Evolutionary conservation across 768 basidiomycete genomes (phyloP), one percentile per base, ranked within the genome.

Genomic region (Tulasnella sp.): DNA sequence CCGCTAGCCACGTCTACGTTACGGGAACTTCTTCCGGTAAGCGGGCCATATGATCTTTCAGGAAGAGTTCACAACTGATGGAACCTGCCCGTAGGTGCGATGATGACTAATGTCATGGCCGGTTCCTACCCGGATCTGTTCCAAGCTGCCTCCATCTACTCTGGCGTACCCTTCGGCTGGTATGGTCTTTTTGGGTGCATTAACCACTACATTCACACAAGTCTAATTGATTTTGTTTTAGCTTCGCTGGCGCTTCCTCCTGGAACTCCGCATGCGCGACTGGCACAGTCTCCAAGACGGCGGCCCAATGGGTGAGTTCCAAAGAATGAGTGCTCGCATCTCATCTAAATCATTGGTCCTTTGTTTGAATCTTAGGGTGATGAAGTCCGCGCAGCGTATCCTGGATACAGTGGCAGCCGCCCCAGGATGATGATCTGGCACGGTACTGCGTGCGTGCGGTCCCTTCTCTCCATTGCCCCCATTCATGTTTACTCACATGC

Each of bases 61-160:
- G 15, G 34, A 38, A 7, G 7, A 7, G 34, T 7, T 38, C 34
- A 38, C 15, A 7, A 7, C 34, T n/a, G n/a, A n/a, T n/a, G n/a
- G n/a, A n/a, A n/a, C 34, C 34, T 15, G 5, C 34, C 15, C 5
- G 15, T 38, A 38, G 34, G 34, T 44, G 74, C 74, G 58, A 82
- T 81, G 80, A 81, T 81, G 80, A 80, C 80, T 58, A 78, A 76
- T 64, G 79, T 80, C 24, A 70, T 81, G 43, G 69, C 71, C 49
- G 80, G 78, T 30, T 75, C 77, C n/a, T 61, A 61, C 21, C 60
- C 80, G 11, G 77, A 81, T 58, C 66, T 82, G 45, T 78, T 80
- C 71, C 60, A 63, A 42, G 80, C 78, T 13, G 78, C 76, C 26
- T 63, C 75, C 29, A 75, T 73, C 19, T 77, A 75, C 67, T 76